phyloP scores from a whole-genome alignment of 1,139 yeast species.

The Kodamaea ohmeri region DNA sequence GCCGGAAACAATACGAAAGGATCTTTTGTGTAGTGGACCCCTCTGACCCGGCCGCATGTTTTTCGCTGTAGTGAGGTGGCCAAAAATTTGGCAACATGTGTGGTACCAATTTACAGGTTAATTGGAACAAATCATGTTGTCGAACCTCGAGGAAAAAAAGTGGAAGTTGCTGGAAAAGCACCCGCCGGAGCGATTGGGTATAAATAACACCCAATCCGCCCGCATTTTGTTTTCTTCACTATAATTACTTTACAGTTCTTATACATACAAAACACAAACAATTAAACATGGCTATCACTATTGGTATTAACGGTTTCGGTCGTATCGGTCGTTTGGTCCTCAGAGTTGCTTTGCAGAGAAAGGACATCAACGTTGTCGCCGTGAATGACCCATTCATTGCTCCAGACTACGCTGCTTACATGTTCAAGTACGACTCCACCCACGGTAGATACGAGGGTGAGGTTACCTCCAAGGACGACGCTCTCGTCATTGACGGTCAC shows the following conservation, averaged over 20 bases:
- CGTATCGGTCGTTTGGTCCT: constrained; percentile 85
- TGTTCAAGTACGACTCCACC: constrained; percentile 87
- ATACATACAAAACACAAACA: constrained; percentile 4
- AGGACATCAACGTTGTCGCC: constrained; percentile 74
- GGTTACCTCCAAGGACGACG: constrained; percentile 56
- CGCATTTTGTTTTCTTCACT: constrained; percentile 6
- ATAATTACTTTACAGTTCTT: constrained; percentile 4
- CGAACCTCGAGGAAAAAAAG: constrained; percentile 5
- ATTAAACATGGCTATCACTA: constrained; percentile 24
- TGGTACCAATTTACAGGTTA: constrained; percentile 4
- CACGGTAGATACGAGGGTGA: constrained; percentile 76
- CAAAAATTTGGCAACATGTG: constrained; percentile 4
- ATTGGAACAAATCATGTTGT: constrained; percentile 4
- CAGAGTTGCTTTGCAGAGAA: constrained; percentile 71
- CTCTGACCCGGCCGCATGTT: constrained; percentile 7
- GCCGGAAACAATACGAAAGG: neutral
- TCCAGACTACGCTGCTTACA: constrained; percentile 80
- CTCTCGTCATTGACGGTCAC: constrained; percentile 65
- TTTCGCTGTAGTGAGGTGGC: constrained; percentile 1
- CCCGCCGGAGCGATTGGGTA: constrained; percentile 8
- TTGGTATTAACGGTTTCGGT: constrained; percentile 90
- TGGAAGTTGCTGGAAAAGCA: constrained; percentile 3
- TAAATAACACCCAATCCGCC: constrained; percentile 12
- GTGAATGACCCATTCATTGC: constrained; percentile 83
- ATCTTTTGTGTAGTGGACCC: constrained; percentile 9